These are phyloP conservation scores for Cardamine resedifolia DNA, from an alignment of 345 rosid species.

Conservation along the genomic window DNA sequence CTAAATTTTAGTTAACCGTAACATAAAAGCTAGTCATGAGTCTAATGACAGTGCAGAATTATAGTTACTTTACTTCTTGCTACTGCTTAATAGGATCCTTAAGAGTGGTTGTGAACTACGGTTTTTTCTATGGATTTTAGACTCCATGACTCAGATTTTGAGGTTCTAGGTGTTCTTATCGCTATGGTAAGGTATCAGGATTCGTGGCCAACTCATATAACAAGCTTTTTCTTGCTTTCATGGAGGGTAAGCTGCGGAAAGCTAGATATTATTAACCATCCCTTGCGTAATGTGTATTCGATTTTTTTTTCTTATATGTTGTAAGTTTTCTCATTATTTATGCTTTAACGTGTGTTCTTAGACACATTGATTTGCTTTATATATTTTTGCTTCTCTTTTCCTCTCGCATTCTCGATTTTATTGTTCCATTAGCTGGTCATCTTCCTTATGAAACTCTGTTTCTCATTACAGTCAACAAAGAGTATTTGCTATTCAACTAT, in stretches of 20 bases:
- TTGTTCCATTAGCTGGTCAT: neutral
- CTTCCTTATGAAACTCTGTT: constrained; percentile 17
- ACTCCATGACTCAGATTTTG: neutral
- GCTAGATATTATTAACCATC: constrained; percentile 12
- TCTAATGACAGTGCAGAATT: neutral
- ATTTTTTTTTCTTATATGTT: neutral
- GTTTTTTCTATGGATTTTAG: constrained; percentile 17
- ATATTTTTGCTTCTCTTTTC: neutral
- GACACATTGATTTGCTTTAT: neutral
- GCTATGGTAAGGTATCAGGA: constrained; percentile 12
- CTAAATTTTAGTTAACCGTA: constrained; percentile 20
- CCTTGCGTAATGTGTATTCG: neutral
- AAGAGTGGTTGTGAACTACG: constrained; percentile 2
- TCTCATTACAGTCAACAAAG: constrained; percentile 87
- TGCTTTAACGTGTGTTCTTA: neutral
- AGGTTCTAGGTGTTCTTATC: constrained; percentile 16
- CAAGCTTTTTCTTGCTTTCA: neutral
- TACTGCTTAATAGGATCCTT: constrained; percentile 18
- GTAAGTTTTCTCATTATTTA: neutral
- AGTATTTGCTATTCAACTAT: constrained; percentile 83
- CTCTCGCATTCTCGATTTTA: neutral
- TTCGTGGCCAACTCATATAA: neutral
- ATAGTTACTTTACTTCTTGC: constrained; percentile 22
- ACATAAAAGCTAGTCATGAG: constrained; percentile 15
- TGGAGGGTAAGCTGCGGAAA: constrained; percentile 12